Evolutionary conservation across 371 early-diverging fungal species (phyloP), one percentile per base, ranked within the genome.

Genomic region (Mortierella sp.): DNA sequence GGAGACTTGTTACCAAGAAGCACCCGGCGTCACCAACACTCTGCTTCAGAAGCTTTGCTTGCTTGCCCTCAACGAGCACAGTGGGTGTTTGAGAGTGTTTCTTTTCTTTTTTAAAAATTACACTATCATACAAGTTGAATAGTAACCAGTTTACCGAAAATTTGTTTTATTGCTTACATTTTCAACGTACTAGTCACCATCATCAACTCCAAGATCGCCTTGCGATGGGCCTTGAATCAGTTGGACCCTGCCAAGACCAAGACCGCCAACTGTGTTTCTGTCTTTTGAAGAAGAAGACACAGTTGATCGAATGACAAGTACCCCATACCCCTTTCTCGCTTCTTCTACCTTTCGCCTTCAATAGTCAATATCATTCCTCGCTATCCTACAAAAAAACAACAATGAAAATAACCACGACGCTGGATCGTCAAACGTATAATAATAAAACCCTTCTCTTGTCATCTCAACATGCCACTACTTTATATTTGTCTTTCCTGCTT

Each of bases 161-260:
- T 28, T 48, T 16, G 38, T 72, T 31, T 34, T 16, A 58, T 60
- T 70, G 21, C 72, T 50, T 50, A 26, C 45, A 19, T 57, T 58
- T 45, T 19, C n/a, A 11, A 19, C 31, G 10, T 9, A 52, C 16
- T 74, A 82, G 82, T 84, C 34, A 76, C 80, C n/a, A 84, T 84
- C 44, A 60, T 84, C 73, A 76, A 80, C 71, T 84, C 84, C 73
- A 72, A 68, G 48, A 77, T 85, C 34, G 81, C 79, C 3, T 34
- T 81, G 45, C 77, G 74, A 6, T 81, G 28, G 42, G 82, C 81
- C 58, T 63, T 85, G 71, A 85, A 85, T 44, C 81, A 81, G 42
- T 70, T 85, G n/a, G 81, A 81, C 38, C 85, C 85, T 21, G 38
- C 70, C 7, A 81, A 45, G 31, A 82, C 82, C 70, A 78, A 77